Evolutionary conservation across 108 stramenopile genomes (phyloP).

Genomic region (Cyclotella choctawhatcheeana): DNA sequence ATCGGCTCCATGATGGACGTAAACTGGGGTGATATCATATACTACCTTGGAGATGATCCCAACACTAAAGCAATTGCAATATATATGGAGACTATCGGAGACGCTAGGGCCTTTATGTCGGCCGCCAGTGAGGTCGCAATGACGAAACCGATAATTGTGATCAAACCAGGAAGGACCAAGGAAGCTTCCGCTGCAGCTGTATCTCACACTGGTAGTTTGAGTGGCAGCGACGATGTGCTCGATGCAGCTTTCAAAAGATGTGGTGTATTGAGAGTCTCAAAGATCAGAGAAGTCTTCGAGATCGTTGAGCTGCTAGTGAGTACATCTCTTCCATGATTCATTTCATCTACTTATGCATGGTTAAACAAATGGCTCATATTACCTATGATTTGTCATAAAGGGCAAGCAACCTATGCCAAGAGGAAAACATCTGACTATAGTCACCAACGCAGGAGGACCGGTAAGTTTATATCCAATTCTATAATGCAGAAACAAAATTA

Average conservation of each 20-base stretch:
- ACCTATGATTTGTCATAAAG: too few species aligned
- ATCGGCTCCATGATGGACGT: slow-evolving; percentile 48
- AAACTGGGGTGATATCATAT: slow-evolving; percentile 42
- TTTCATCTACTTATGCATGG: too few species aligned
- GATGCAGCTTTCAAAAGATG: slow-evolving; percentile 47
- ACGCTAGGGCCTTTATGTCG: slow-evolving; percentile 50
- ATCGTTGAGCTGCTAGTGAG: slow-evolving; percentile 44
- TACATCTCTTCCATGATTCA: too few species aligned
- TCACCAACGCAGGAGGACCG: slow-evolving; percentile 55
- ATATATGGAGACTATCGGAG: slow-evolving; percentile 49
- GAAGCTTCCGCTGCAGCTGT: slow-evolving; percentile 37
- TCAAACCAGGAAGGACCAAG: slow-evolving; percentile 41
- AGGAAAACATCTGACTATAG: slow-evolving; percentile 41
- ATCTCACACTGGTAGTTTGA: slow-evolving; percentile 42
- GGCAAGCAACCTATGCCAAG: slow-evolving; percentile 45
- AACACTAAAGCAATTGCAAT: slow-evolving; percentile 48
- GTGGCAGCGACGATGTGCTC: slow-evolving; percentile 44
- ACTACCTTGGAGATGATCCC: slow-evolving; percentile 44
- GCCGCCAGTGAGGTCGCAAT: slow-evolving; percentile 43
- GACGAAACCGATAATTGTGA: slow-evolving; percentile 49
- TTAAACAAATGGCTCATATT: too few species aligned
- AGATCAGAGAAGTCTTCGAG: slow-evolving; percentile 50
- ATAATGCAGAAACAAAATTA: too few species aligned
- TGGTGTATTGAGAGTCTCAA: slow-evolving; percentile 43
- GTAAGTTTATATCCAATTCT: neutral